These are phyloP conservation scores for Aspergillus vadensis DNA, from an alignment of 2,329 filamentous ascomycete genomes.

Conservation along the genomic window DNA sequence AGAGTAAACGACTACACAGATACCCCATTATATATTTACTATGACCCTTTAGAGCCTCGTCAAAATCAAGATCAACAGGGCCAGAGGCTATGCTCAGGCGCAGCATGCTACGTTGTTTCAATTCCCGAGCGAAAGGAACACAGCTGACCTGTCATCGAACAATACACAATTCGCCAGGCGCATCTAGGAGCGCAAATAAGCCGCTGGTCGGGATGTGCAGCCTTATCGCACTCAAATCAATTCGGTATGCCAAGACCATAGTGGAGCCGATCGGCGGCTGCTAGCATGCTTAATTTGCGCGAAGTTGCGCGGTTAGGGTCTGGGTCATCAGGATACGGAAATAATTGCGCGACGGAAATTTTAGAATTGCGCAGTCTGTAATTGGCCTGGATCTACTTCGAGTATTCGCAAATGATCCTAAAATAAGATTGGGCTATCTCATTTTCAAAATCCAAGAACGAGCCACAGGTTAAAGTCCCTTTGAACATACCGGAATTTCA, in stretches of 20 bases:
- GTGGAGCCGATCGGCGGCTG: not conserved
- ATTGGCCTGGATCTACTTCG: not conserved
- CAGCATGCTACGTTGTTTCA: no score
- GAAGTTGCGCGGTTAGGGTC: not conserved
- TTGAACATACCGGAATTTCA: no score
- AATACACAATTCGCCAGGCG: not conserved
- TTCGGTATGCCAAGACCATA: not conserved
- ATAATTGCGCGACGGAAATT: not conserved
- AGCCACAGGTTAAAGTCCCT: no score
- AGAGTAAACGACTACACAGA: no score
- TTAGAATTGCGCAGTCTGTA: not conserved
- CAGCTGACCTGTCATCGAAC: not conserved
- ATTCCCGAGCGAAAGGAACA: no score
- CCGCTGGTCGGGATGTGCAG: not conserved
- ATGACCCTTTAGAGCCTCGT: no score
- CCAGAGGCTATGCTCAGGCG: no score
- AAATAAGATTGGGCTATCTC: no score
- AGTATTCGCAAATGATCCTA: rapidly evolving
- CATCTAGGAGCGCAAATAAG: not conserved
- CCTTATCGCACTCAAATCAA: not conserved
- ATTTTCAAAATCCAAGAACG: no score
- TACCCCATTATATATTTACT: no score
- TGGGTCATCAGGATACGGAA: not conserved
- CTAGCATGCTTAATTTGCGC: not conserved
- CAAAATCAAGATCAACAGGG: no score